Base-by-base conservation (phyloP, 306 rosid species). In the Datisca glomerata region DNA sequence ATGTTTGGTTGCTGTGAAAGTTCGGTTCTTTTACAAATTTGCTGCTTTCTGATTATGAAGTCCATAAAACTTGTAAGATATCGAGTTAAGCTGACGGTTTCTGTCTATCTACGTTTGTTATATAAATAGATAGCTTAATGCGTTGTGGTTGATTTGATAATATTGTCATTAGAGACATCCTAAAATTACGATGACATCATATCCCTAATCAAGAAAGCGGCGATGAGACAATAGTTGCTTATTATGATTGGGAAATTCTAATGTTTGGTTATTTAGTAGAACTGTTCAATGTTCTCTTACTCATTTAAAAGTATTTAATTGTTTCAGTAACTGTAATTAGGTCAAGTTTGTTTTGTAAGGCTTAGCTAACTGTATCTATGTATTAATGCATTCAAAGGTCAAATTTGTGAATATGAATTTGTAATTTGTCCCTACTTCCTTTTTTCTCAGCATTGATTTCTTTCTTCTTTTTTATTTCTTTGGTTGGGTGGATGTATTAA, bases 1-100 rank as follows among this genome's bases (percentile, higher is more conserved):
- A 51, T 41, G 29, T 47, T 60, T 47, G 41, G 53, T 23, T 14
- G 39, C 47, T 13, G 29, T 9, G 39, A 8, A 24, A 46, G 12
- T 21, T 21, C 4, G 5, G 24, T 3, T n/a, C 5, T 28, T 33
- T 8, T 25, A 5, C 3, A 6, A 12, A 7, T 7, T 20, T 8
- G 22, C 7, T 12, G 15, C 8, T 37, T 51, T 3, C 8, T 35
- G 13, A 3, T 11, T 46, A 21, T 33, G 31, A 49, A 41, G 28
- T 49, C 19, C 16, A 11, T 27, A 7, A 45, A 27, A n/a, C n/a
- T n/a, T n/a, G n/a, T n/a, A 2, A 31, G 35, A 31, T 8, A 31
- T 8, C 12, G 9, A 4, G 35, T 31, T 31, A 31, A 2, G 9
- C 35, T 13, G 35, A 31, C 12, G 35, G 35, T 2, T 5, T 29